Conservation (phyloP, 2,329 filamentous ascomycete genomes). For the Davidsoniella virescens region DNA sequence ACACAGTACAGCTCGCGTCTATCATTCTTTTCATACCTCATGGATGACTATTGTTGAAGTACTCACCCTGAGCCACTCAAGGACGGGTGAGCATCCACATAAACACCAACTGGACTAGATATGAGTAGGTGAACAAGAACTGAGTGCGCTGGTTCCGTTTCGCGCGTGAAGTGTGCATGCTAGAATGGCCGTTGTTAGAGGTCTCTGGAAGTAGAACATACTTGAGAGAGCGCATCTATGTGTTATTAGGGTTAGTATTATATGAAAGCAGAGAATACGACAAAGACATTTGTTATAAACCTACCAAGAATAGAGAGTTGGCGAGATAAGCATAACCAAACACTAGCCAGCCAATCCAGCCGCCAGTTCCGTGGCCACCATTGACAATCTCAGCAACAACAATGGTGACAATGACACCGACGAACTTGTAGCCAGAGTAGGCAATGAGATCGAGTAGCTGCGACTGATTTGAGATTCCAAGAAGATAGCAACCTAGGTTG, state of each 20-base stretch:
- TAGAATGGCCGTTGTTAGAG: constrained; percentile 46
- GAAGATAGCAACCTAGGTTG: constrained; percentile 81
- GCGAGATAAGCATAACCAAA: constrained; percentile 87
- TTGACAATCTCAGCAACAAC: constrained; percentile 63
- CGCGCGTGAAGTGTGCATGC: constrained; percentile 50
- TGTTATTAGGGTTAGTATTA: constrained; percentile 13
- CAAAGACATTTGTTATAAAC: constrained; percentile 17
- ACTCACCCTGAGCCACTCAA: constrained; percentile 16
- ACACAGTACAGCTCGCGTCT: not conserved
- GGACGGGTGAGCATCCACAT: constrained; percentile 59
- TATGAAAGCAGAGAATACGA: not conserved
- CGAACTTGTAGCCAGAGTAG: constrained; percentile 97
- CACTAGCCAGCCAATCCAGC: constrained; percentile 75
- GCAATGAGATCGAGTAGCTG: constrained; percentile 88
- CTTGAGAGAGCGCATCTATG: constrained; percentile 76
- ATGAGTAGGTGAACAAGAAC: constrained; percentile 88
- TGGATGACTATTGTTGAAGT: no score
- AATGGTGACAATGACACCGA: constrained; percentile 84
- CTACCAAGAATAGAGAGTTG: constrained; percentile 86
- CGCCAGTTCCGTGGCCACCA: constrained; percentile 64
- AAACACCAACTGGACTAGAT: constrained; percentile 81
- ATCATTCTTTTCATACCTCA: not conserved
- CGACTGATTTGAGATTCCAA: constrained; percentile 85
- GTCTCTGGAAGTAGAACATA: constrained; percentile 89
- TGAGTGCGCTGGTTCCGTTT: constrained; percentile 80